phyloP scores from a whole-genome alignment of 257 asterid genomes.

The Solanum rostratum region DNA sequence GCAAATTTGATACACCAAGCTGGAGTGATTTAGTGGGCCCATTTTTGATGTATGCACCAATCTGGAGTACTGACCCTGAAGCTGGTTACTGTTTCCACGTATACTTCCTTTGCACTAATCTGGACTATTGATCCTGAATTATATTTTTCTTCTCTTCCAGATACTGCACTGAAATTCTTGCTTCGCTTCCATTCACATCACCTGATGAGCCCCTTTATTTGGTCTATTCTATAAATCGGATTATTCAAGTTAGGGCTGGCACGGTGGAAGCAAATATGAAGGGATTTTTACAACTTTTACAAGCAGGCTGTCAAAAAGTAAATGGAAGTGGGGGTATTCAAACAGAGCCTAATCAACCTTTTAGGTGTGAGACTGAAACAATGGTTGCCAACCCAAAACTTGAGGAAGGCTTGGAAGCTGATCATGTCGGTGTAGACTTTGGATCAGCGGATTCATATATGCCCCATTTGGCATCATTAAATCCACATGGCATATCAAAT shows the following conservation, averaged over 20 bases:
- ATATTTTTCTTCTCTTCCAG: conserved; percentile 32
- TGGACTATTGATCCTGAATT: conserved; percentile 9
- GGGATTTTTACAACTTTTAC: conserved; percentile 52
- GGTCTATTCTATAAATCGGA: conserved; percentile 76
- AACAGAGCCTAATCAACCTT: conserved; percentile 17
- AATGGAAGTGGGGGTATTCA: conserved; percentile 36
- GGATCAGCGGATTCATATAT: conserved; percentile 23
- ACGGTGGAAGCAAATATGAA: conserved; percentile 78
- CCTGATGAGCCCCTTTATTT: conserved; percentile 98
- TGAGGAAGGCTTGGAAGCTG: conserved; percentile 34
- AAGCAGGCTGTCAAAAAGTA: conserved; percentile 29
- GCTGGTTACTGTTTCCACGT: not conserved
- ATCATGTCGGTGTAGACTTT: conserved; percentile 17
- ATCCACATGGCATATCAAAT: conserved; percentile 25
- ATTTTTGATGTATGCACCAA: conserved; percentile 57
- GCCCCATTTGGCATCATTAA: conserved; percentile 20
- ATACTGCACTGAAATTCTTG: conserved; percentile 88
- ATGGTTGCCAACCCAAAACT: conserved; percentile 19
- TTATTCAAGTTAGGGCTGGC: conserved; percentile 90
- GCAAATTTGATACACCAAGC: conserved; percentile 78
- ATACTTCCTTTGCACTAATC: not conserved
- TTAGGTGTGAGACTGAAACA: conserved; percentile 11
- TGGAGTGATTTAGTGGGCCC: conserved; percentile 48
- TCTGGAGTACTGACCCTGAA: not conserved
- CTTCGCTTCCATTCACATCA: conserved; percentile 71